Evolutionary conservation across 345 rosid genomes (phyloP), one percentile per base, ranked within the genome.

Genomic region (Rubroshorea leprosula): DNA sequence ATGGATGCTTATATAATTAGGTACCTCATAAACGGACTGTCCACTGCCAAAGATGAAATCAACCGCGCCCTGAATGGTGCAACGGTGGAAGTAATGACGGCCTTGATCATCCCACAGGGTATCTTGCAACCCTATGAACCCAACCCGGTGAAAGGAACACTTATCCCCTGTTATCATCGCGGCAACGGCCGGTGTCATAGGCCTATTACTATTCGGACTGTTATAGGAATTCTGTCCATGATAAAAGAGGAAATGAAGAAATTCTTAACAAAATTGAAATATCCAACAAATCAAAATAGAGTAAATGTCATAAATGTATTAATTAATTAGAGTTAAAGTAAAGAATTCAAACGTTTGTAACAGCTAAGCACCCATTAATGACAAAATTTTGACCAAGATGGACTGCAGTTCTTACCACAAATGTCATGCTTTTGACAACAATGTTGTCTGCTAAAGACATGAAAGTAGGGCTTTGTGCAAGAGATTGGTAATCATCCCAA

Each of bases 31-130:
- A 59, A 92, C 51, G 16, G 96, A 89, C 57, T 81, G 90, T 3
- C 84, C 98, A 23, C 47, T 54, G 1, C 96, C 98, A 55, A 86
- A 89, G 59, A 92, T 89, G 61, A 86, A 92, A 74, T 92, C 98
- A 0, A 86, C 90, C 6, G 89, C 83, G 12, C 98, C 95, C 65
- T 83, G 81, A 4, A 92, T 86, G 53, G 74, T 68, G 69, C 93
- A 92, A 1, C 50, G 57, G 49, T 68, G 60, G 76, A 75, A 86
- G 72, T 80, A 89, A 60, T 89, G 96, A 10, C 89, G 71, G 6
- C 98, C 98, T 7, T 51, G 45, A 2, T 45, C 58, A 60, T 89
- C 96, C 95, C 93, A 89, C 72, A 92, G 21, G 0, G 95, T 92
- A 74, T 92, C 95, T 66, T 92, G 96, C 52, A 81, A 17, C 10